Percentiles rank a stretch among this genome's conserved stretches.
Evolutionary conservation across 108 stramenopile genomes (phyloP).

Genomic region (Fragilariopsis cylindrus): DNA sequence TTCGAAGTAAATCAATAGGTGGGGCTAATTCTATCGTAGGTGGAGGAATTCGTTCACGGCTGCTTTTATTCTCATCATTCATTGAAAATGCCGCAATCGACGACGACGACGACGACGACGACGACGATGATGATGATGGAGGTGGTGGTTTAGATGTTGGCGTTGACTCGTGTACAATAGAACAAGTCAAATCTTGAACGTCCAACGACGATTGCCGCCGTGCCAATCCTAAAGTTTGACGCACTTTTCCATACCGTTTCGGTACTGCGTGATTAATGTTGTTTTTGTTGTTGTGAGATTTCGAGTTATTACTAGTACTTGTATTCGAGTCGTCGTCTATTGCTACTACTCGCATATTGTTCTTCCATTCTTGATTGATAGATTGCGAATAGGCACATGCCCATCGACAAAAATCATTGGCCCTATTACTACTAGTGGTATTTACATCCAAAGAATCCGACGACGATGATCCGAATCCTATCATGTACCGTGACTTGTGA

Average conservation of each 20-base stretch:
- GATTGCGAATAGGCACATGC: conserved; percentile 9
- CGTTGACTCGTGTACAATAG: conserved; percentile 8
- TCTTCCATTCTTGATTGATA: conserved; percentile 22
- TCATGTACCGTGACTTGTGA: conserved; percentile 18
- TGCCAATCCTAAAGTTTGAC: conserved; percentile 27
- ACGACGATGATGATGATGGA: not conserved
- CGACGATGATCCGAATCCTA: conserved; percentile 5
- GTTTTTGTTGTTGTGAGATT: not conserved
- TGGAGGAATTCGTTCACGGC: conserved; percentile 5
- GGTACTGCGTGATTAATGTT: not conserved
- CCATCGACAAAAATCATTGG: conserved; percentile 22
- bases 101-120: not conserved
- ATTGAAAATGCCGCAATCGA: conserved; percentile 4
- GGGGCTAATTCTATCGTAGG: conserved; percentile 3
- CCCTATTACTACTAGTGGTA: not conserved
- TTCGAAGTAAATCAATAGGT: conserved; percentile 5
- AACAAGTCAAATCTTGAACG: conserved; percentile 12
- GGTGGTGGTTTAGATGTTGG: not conserved
- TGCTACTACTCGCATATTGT: too few relatives aligned
- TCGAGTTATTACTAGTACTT: too few relatives aligned
- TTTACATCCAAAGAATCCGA: not conserved
- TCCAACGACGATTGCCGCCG: conserved; percentile 1
- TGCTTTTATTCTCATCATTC: not conserved
- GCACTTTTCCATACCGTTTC: conserved; percentile 26
- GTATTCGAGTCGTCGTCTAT: too few relatives aligned